Percentiles rank a stretch among this genome's conserved stretches.
These are phyloP conservation scores for Trichosporon coremiiforme DNA, from an alignment of 1,284 basidiomycete species.

Conservation along the genomic window DNA sequence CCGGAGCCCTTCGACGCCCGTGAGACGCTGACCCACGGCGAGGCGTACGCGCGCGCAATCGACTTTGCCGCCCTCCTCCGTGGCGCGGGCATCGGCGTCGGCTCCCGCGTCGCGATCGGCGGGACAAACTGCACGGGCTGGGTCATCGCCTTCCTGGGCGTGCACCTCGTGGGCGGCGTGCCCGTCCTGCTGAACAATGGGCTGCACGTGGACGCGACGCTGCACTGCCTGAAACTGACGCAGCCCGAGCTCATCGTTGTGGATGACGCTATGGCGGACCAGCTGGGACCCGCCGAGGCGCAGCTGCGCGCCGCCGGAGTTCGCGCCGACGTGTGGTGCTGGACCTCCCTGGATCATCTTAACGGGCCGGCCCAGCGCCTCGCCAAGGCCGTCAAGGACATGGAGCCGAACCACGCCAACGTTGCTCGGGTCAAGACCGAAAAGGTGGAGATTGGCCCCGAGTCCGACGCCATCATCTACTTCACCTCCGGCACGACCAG, in stretches of 20 bases:
- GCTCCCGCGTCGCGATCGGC: constrained; percentile 44
- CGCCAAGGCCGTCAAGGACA: background rate
- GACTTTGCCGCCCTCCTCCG: constrained; percentile 44
- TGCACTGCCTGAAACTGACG: constrained; percentile 39
- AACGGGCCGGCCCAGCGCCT: background rate
- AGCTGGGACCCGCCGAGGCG: constrained; percentile 29
- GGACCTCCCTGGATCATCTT: constrained; percentile 20
- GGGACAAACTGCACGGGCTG: constrained; percentile 45
- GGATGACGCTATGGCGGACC: constrained; percentile 40
- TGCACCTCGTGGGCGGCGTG: constrained; percentile 48
- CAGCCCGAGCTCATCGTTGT: constrained; percentile 40
- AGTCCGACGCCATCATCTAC: constrained; percentile 51
- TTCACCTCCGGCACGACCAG: constrained; percentile 49
- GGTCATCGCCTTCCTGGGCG: constrained; percentile 45
- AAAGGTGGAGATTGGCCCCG: constrained; percentile 33
- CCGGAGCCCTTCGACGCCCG: constrained; percentile 19
- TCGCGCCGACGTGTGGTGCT: constrained; percentile 18
- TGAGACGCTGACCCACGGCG: constrained; percentile 37
- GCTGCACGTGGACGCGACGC: constrained; percentile 22
- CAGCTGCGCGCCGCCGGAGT: constrained; percentile 21
- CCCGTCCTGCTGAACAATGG: constrained; percentile 39
- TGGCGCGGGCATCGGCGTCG: constrained; percentile 35
- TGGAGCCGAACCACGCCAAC: constrained; percentile 26
- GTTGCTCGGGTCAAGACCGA: background rate
- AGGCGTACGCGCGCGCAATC: constrained; percentile 36